Evolutionary conservation across 1,284 basidiomycete genomes (phyloP), one percentile per base, ranked within the genome.

Genomic region (Marasmius oreades): DNA sequence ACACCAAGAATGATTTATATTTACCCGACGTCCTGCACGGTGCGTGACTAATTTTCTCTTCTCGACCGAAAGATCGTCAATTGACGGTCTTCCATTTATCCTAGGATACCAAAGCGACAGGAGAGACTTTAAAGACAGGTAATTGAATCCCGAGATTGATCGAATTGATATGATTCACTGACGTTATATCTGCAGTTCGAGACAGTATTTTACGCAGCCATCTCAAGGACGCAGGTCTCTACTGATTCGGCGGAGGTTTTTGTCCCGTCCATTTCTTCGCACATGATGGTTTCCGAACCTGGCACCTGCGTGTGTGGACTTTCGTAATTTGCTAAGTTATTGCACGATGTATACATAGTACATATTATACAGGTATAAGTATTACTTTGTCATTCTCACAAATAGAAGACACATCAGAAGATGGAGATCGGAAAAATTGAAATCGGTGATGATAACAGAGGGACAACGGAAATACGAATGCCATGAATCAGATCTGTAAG

Each of bases 1-100:
- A 71, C 72, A 2, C 10, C 24, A 16, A 70, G 82, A 34, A 69
- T 73, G 20, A 77, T 78, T 58, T 85, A 86, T 64, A 77, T 80
- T 36, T 84, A 85, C 65, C 64, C 81, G 1, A 86, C 85, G 0
- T 80, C 80, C n/a, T 84, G 83, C 5, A 79, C 79, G 46, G 84
- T 85, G 64, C 59, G 81, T 76, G 12, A 18, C 7, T 39, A 14
- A 6, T 37, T 26, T 22, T 31, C 31, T 42, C n/a, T 51, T 10
- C 33, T 7, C 39, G 11, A 24, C 14, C 43, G 20, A 18, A 23
- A 16, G 16, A 44, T 47, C 51, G 50, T 50, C 51, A 18, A 42
- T 47, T 52, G 14, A n/a, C 57, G 10, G 45, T 42, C 16, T 24
- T 51, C 31, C 5, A 18, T 4, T 42, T 51, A 16, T 31, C 42